Conservation (phyloP, 1,284 basidiomycete species). For the Ustanciosporium gigantosporum region DNA sequence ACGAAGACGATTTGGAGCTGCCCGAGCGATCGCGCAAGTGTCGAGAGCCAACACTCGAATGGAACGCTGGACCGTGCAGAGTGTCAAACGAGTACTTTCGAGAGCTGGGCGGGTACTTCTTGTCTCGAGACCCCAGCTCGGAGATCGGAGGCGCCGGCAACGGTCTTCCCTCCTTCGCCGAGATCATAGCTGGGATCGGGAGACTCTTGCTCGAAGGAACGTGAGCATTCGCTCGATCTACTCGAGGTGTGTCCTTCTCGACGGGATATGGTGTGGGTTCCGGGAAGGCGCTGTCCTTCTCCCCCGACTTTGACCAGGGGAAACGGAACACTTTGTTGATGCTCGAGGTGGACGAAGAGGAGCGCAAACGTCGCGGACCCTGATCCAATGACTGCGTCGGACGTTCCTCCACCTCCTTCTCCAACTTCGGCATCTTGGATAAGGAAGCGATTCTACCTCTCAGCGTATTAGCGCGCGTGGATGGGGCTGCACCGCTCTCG, state of each 20-base stretch:
- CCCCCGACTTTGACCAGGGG: conserved; percentile 16
- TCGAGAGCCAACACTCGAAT: conserved; percentile 13
- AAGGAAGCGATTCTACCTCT: conserved; percentile 15
- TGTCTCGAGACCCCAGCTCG: conserved; percentile 3
- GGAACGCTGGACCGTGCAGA: conserved; percentile 9
- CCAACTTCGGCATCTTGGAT: conserved; percentile 5
- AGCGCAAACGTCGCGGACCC: conserved; percentile 10
- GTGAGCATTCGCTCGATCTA: too few species aligned
- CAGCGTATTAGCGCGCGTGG: conserved; percentile 9
- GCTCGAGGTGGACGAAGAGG: conserved; percentile 20
- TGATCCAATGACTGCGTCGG: not conserved
- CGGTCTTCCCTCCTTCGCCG: not conserved
- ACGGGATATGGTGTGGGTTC: conserved; percentile 13
- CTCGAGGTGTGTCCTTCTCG: not conserved
- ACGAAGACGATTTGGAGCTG: conserved; percentile 29
- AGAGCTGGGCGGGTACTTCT: conserved; percentile 23
- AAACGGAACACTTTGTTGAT: conserved; percentile 34
- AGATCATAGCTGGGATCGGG: too few species aligned
- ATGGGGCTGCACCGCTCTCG: too few species aligned
- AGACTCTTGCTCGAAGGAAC: too few species aligned
- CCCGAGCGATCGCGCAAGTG: conserved; percentile 25
- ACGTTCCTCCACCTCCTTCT: not conserved
- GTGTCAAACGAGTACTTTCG: conserved; percentile 28
- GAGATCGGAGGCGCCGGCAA: not conserved
- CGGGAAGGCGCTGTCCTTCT: conserved; percentile 7